Base-by-base conservation (phyloP, 768 basidiomycete species). In the Pleurotus citrinopileatus region DNA sequence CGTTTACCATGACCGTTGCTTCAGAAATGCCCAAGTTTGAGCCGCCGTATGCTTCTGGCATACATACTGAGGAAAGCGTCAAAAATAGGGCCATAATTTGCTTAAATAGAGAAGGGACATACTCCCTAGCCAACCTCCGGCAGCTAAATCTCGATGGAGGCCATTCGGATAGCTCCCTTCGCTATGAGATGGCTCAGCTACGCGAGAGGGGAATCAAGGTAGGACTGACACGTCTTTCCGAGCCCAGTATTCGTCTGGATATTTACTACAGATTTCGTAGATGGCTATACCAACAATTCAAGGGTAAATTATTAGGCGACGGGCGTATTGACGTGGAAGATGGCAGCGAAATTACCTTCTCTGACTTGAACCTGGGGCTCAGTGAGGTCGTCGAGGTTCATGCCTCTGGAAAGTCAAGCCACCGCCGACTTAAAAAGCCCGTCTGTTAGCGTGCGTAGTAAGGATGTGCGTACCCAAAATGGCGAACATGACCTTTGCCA, bases 21-120 rank as follows among this genome's bases (percentile, higher is more conserved):
- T 61, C 60, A 0, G 60, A 61, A 3, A 61, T 59, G 6, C 60
- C 60, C 17, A 61, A 27, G 3, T 58, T 58, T 8, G 55, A 36
- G 17, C 60, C 60, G 6, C 60, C 60, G 25, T 58, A 55, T 8
- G 25, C 7, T 34, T 61, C 60, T 5, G 60, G 57, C 48, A 51
- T 51, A 34, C 48, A 51, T 15, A 51, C 48, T 51, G 29, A 9
- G 4, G 28, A 29, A 5, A n/a, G 19, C 19, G 32, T 9, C 6
- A 23, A 13, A 12, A 20, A 37, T 10, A 9, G 2, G 26, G 1
- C 23, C 8, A 8, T 27, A 17, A 44, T 10, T 9, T 5, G 7
- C 6, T 40, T 17, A 26, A 1, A 20, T 12, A 2, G 22, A 13
- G 43, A 10, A 13, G 36, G 13, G 32, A 37, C 34, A 8, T 13